These are phyloP conservation scores for Hypoxylon sp. DNA, from an alignment of 2,329 filamentous ascomycete species.

Conservation along the genomic window DNA sequence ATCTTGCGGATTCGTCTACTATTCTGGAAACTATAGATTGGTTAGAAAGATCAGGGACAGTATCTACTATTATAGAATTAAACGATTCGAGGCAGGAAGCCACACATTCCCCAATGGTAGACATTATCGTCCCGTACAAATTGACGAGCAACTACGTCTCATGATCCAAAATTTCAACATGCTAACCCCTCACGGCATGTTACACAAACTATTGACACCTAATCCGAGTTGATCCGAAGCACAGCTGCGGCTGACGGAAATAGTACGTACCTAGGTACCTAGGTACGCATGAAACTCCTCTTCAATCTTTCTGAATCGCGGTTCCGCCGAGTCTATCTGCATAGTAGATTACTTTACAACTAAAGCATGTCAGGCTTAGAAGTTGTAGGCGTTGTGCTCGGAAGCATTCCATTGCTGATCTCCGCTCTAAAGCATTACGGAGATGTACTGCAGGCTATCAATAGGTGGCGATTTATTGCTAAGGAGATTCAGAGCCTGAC, in stretches of 20 bases:
- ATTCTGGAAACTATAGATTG: neutral
- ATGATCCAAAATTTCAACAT: neutral
- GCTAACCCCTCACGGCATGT: neutral
- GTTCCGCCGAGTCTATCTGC: neutral
- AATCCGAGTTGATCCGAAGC: no score
- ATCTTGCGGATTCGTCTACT: neutral
- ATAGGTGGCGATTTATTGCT: neutral
- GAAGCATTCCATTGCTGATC: neutral
- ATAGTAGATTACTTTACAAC: neutral
- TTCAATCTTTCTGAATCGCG: neutral
- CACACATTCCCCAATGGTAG: neutral
- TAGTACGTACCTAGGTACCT: neutral
- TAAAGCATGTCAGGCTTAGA: neutral
- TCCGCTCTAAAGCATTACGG: constrained; percentile 3
- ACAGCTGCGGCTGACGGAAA: no score
- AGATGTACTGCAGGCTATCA: neutral
- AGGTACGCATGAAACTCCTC: neutral
- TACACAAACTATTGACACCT: neutral
- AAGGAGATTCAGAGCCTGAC: constrained; percentile 1
- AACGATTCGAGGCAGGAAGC: neutral
- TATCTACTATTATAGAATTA: neutral
- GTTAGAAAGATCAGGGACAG: neutral
- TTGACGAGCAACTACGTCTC: neutral
- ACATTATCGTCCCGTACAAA: neutral
- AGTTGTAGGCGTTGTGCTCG: constrained; percentile 1